Base-by-base conservation (phyloP, 2,329 filamentous ascomycete species). In the Thielaviopsis musarum region DNA sequence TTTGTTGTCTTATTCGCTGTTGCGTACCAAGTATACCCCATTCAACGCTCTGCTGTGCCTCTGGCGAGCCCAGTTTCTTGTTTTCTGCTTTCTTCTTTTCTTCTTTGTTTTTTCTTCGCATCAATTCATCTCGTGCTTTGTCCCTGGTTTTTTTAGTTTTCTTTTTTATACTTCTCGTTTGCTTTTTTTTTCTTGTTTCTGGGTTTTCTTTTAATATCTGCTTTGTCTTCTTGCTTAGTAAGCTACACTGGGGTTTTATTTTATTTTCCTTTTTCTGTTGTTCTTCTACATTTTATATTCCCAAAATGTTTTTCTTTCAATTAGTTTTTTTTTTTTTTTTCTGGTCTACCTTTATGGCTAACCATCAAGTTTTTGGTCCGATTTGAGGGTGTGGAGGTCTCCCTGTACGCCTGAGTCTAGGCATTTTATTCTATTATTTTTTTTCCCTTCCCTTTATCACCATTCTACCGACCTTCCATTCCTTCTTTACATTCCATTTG, bases 11-110 rank as follows among this genome's bases (percentile, higher is more conserved):
- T 45, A 3, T 45, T 45, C 15, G n/a, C 26, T 52, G 12, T 52
- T 52, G 51, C 51, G 26, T 28, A 17, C 13, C 38, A 45, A 45
- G 13, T 45, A 45, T 45, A 45, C 38, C 38, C 38, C 38, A 2
- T 45, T n/a, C 13, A 17, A 3, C 17, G 13, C 38, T 45, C 38
- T 45, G 38, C 17, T 28, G 19, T 58, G 12, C 13, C 30, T 55
- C 22, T 55, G 41, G 48, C 49, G 56, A 48, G 58, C 28, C 34
- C 52, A 59, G n/a, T 59, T 51, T 55, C 58, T 21, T 58, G 26
- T 41, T 58, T 58, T 52, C 38, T 52, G 13, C 58, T 56, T 45
- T n/a, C 10, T 15, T n/a, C 15, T 3, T 17, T 41, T 45, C 26
- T 34, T 21, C 3, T 55, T 19, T 45, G 2, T n/a, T 7, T 21